These are phyloP conservation scores for Diaporthe citri DNA, from an alignment of 2,329 filamentous ascomycete genomes.

Conservation along the genomic window DNA sequence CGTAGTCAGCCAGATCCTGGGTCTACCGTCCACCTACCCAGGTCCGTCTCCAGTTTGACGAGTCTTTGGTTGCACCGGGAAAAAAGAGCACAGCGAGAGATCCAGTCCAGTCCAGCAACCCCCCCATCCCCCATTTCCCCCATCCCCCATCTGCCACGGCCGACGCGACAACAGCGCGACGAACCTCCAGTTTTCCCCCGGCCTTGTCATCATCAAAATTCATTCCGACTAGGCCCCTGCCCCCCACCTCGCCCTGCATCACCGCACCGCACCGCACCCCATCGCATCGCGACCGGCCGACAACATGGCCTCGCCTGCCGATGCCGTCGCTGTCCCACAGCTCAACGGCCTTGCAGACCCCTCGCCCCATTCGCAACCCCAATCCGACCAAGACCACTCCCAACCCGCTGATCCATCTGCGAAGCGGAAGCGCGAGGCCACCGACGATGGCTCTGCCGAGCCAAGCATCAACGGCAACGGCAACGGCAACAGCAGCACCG, in stretches of 20 bases:
- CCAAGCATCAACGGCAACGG: slow-evolving; percentile 37
- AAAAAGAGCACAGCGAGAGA: slow-evolving; percentile 22
- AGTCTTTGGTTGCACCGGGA: slow-evolving; percentile 26
- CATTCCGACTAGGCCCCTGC: slow-evolving; percentile 34
- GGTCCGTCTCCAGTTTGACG: slow-evolving; percentile 27
- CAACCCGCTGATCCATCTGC: slow-evolving; percentile 48
- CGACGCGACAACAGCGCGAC: slow-evolving; percentile 40
- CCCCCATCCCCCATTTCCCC: slow-evolving; percentile 16
- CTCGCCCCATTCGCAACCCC: slow-evolving; percentile 41
- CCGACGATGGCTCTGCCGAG: slow-evolving; percentile 51
- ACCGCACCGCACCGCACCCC: slow-evolving; percentile 28
- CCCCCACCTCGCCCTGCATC: slow-evolving; percentile 26
- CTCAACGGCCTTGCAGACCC: slow-evolving; percentile 48
- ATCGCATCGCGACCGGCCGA: slow-evolving; percentile 32
- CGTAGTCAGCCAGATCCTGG: slow-evolving; percentile 12
- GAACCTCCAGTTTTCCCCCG: slow-evolving; percentile 37
- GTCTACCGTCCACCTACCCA: not conserved
- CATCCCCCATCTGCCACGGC: slow-evolving; percentile 31
- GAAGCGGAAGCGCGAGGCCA: slow-evolving; percentile 72
- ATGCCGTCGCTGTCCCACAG: slow-evolving; percentile 46
- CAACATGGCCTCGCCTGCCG: slow-evolving; percentile 49
- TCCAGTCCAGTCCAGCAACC: slow-evolving; percentile 10
- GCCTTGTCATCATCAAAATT: slow-evolving; percentile 36
- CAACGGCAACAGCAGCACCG: not conserved
- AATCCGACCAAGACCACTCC: slow-evolving; percentile 47